phyloP scores from a whole-genome alignment of 2,329 filamentous ascomycete species.

The Nothopassalora personata region DNA sequence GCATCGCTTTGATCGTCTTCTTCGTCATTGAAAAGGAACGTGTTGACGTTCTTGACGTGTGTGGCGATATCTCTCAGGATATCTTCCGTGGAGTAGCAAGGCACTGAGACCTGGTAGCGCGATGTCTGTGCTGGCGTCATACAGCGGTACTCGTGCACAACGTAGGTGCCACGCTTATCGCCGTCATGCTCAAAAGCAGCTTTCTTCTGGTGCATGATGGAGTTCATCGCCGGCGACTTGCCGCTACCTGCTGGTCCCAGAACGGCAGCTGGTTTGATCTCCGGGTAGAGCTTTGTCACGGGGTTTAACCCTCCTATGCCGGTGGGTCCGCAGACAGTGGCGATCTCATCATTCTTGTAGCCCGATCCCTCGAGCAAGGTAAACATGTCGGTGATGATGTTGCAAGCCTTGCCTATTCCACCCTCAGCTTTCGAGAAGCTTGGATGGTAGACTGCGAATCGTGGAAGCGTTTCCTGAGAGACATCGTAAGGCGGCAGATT shows the following conservation, averaged over 20 bases:
- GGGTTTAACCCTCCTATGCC: background rate
- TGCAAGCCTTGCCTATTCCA: background rate
- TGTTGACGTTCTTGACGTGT: too few species aligned
- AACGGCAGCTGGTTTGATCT: too few species aligned
- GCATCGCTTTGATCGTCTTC: background rate
- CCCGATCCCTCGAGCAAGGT: background rate
- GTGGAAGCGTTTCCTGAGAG: background rate
- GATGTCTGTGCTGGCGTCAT: background rate
- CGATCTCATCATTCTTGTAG: background rate
- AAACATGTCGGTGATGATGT: background rate
- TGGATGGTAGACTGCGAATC: background rate
- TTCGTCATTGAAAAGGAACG: background rate
- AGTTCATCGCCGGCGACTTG: too few species aligned
- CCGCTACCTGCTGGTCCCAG: too few species aligned
- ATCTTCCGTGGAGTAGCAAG: background rate
- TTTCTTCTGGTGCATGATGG: background rate
- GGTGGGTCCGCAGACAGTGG: background rate
- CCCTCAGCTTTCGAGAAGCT: background rate
- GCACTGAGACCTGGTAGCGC: background rate
- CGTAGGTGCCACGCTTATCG: constrained; percentile 6
- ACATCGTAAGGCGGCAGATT: background rate
- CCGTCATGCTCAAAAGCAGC: background rate
- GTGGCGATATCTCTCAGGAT: too few species aligned
- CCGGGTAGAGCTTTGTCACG: too few species aligned
- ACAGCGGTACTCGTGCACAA: constrained; percentile 8